Percentiles rank a stretch among this genome's conserved stretches.
Conservation (phyloP, 2,329 filamentous ascomycete species). For the Verticillium nubilum region DNA sequence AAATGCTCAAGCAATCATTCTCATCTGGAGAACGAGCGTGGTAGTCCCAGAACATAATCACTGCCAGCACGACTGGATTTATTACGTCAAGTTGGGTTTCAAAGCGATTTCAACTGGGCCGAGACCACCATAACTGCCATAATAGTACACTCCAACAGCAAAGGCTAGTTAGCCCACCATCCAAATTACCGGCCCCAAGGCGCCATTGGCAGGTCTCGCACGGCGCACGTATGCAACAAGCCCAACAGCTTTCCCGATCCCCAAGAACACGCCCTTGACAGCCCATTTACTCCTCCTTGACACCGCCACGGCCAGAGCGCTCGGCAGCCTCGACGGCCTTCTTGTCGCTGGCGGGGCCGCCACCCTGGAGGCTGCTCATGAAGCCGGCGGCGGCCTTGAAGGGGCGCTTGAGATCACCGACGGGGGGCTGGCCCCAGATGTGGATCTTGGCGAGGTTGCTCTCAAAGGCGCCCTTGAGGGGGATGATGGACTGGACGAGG, state of each 20-base stretch:
- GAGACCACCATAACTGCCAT: neutral
- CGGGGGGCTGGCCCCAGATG: slow-evolving; percentile 78
- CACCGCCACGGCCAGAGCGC: slow-evolving; percentile 66
- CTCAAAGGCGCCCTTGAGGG: slow-evolving; percentile 92
- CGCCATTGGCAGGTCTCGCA: neutral
- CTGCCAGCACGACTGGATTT: too few relatives aligned
- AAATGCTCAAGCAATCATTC: too few relatives aligned
- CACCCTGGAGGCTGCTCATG: slow-evolving; percentile 71
- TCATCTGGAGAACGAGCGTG: neutral
- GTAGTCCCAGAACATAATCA: too few relatives aligned
- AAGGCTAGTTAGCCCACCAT: neutral
- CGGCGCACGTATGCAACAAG: neutral
- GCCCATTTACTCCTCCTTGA: slow-evolving; percentile 61
- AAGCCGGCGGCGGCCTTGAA: slow-evolving; percentile 85
- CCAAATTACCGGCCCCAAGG: neutral
- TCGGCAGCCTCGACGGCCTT: slow-evolving; percentile 78
- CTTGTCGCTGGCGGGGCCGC: slow-evolving; percentile 83
- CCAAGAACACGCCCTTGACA: neutral
- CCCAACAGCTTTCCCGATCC: neutral
- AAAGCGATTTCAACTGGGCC: neutral
- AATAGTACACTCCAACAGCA: neutral
- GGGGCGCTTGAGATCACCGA: slow-evolving; percentile 87
- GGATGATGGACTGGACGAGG: slow-evolving; percentile 97
- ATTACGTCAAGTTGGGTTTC: neutral
- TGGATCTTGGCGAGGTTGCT: slow-evolving; percentile 96